Conservation (phyloP, 148 eudicot species). For the Euryodendron excelsum region DNA sequence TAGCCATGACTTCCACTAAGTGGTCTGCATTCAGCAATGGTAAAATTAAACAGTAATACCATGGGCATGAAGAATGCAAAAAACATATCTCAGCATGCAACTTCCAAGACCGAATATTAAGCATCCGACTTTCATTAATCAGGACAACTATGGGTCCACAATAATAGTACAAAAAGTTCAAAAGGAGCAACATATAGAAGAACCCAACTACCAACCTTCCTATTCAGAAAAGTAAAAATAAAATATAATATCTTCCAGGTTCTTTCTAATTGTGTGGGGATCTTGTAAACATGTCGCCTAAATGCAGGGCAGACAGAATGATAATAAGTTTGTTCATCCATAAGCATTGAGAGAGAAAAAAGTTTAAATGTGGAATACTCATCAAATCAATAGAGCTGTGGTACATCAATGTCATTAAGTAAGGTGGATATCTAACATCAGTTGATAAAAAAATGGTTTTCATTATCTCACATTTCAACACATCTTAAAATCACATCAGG, state of each 20-base stretch:
- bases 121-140: background rate
- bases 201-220: background rate
- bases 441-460: background rate
- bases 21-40: slow-evolving; percentile 28
- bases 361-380: background rate
- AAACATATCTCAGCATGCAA: background rate
- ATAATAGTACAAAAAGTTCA: background rate
- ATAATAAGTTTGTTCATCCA: background rate
- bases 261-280: background rate
- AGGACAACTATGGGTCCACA: background rate
- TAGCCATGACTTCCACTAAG: slow-evolving; percentile 60
- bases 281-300: background rate
- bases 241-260: background rate
- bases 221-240: background rate
- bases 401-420: background rate
- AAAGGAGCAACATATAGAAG: background rate
- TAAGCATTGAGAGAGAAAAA: background rate
- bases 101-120: background rate
- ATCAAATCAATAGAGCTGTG: background rate
- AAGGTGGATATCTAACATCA: background rate
- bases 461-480: background rate
- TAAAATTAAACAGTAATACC: background rate
- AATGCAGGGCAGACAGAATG: background rate
- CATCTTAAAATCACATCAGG: background rate
- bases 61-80: background rate